Base-by-base conservation (phyloP, 2,329 filamentous ascomycete genomes). In the Stemphylium lycopersici region DNA sequence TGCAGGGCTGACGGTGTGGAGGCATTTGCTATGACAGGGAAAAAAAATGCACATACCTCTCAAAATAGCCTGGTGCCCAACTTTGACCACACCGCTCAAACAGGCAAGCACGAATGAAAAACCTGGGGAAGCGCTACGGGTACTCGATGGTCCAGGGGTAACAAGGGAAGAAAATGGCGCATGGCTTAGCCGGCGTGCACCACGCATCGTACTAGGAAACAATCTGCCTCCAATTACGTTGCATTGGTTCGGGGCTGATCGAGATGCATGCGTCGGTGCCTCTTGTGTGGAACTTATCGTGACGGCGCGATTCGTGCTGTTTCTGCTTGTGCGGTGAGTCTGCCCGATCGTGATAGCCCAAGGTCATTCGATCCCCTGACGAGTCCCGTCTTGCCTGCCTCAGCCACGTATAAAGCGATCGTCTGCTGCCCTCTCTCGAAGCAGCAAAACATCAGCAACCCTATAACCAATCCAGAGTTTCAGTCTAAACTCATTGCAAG, bases 261-360 rank as follows among this genome's bases (percentile, higher is more conserved):
- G 68, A 60, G 67, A 72, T 72, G 66, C 60, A 69, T 63, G 65
- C 64, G 65, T 68, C 66, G 58, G 60, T 57, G 53, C 55, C 60
- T 61, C 55, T 59, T 59, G 65, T 65, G 58, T 63, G 59, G 63
- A 62, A 49, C 63, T 49, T 66, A 62, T 67, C 63, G 61, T 62
- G 62, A 59, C 58, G 44, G 59, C 56, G 58, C 63, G 53, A 65
- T 68, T 68, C 58, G 67, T 61, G 60, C 52, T 66, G 64, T 66
- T 62, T 61, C 62, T 57, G 53, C 57, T 65, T 58, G 62, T 68
- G 70, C 68, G 71, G 70, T 71, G 70, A 65, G 57, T 45, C 61
- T 59, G 37, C 40, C 47, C 52, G 54, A 65, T 66, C 55, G 61
- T 64, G 51, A 59, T 46, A 57, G 37, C 46, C 18, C 31, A 53